Base-by-base conservation (phyloP, 306 rosid genomes). In the Cercis canadensis region DNA sequence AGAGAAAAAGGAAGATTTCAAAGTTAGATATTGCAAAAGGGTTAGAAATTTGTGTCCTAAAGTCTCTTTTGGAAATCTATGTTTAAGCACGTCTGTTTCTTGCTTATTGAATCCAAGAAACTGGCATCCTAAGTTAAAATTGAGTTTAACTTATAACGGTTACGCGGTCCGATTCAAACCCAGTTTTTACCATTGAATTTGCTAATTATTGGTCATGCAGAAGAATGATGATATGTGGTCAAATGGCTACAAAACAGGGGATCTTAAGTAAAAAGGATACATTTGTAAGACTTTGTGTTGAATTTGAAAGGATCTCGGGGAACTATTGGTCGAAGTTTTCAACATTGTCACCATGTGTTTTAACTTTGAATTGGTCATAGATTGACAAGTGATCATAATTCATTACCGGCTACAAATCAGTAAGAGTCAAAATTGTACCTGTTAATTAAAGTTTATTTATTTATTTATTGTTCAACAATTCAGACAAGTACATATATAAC, bases 21-120 rank as follows among this genome's bases (percentile, higher is more conserved):
- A 41, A 67, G 39, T 81, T 45, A 62, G 62, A 69, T 45, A 37
- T 37, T 43, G 49, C 53, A 81, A 88, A 89, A 77, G 88, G 90
- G 86, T 77, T 88, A 78, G 84, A 82, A 82, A 79, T 82, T 84
- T 88, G 97, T 84, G 95, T 82, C 82, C 69, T 70, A 85, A 91
- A 88, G 90, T 85, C 57, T 80, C 92, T 83, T 91, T 88, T 75
- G 46, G 82, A 53, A 77, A 64, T 66, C 62, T 53, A 77, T 74
- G 62, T 72, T 62, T 69, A 75, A 50, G 84, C 87, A 85, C 57
- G 81, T 80, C 49, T 41, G 58, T 12, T 31, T 51, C 37, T 55
- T 79, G 58, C 61, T 78, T 62, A 73, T 65, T 88, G 97, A 91
- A 91, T 88, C 97, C 97, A 85, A 91, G 87, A 75, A 88, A 81